These are phyloP conservation scores for Phanerochaete sordida DNA, from an alignment of 768 basidiomycete genomes.

Conservation along the genomic window DNA sequence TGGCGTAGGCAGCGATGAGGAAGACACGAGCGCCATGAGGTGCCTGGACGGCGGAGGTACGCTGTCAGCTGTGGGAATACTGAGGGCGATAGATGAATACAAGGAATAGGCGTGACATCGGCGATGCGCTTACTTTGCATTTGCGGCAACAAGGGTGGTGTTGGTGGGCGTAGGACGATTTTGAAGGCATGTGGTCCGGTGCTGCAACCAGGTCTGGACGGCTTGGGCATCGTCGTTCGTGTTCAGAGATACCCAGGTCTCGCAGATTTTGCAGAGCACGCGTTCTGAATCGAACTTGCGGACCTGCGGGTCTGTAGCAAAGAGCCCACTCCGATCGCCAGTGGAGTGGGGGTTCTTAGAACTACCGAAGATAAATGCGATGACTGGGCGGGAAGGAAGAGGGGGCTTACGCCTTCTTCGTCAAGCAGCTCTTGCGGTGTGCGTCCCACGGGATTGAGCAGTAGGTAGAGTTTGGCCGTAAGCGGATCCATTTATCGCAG, in stretches of 20 bases:
- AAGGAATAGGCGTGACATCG: neutral
- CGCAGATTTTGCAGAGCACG: constrained; percentile 65
- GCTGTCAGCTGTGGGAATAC: constrained; percentile 22
- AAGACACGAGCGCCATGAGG: constrained; percentile 29
- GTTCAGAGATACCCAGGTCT: constrained; percentile 60
- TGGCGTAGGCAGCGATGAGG: constrained; percentile 22
- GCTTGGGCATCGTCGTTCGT: constrained; percentile 58
- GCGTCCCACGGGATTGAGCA: constrained; percentile 90
- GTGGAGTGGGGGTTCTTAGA: constrained; percentile 39
- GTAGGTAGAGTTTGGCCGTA: constrained; percentile 84
- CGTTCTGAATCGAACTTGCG: constrained; percentile 75
- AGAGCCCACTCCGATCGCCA: constrained; percentile 55
- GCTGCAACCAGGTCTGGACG: constrained; percentile 62
- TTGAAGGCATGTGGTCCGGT: constrained; percentile 54
- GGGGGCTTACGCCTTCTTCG: constrained; percentile 64
- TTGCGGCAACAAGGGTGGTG: constrained; percentile 2
- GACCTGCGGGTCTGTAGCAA: constrained; percentile 66
- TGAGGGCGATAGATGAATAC: neutral
- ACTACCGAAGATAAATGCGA: constrained; percentile 1
- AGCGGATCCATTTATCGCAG: constrained; percentile 83
- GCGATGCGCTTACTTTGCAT: neutral
- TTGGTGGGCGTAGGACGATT: constrained; percentile 11
- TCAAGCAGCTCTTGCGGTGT: constrained; percentile 77
- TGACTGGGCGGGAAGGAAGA: neutral
- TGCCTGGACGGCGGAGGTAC: constrained; percentile 32